Base-by-base conservation (phyloP, 2,329 filamentous ascomycete genomes). In the Beauveria medogensis region DNA sequence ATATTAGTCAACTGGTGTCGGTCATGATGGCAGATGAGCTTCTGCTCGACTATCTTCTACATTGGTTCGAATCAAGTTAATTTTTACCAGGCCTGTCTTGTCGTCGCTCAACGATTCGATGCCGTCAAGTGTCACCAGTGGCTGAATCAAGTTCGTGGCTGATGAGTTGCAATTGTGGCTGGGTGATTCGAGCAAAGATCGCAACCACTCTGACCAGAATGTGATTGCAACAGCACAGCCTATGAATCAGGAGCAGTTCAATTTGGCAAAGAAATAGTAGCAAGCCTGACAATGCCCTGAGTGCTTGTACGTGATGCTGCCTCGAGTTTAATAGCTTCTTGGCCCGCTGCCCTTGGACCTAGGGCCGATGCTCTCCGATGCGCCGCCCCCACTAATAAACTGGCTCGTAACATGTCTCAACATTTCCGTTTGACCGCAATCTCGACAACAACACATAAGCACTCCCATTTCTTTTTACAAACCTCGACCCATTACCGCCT, bases 301-400 rank as follows among this genome's bases (percentile, higher is more conserved):
- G 37, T 43, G 16, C 51, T 55, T 28, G 16, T 43, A 55, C 37
- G 40, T 43, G 43, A 55, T 6, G n/a, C 50, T 24, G n/a, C 50
- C 30, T 34, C 14, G 30, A 4, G 4, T 34, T 14, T 14, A 1
- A 8, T 18, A 37, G 50, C 30, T 40, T 52, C 37, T 52, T 52
- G 50, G 30, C 9, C 34, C 6, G 48, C 28, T 51, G 47, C 28
- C 47, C 5, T 30, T 16, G 14, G n/a, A 8, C 22, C 44, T 51
- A 52, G 37, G 37, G 28, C 47, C 47, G 55, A 37, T 44, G 54
- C 34, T 51, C 46, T 51, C 47, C n/a, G 37, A 59, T 59, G 47
- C 22, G 37, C 22, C 56, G 56, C 47, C 47, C 47, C 56, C 55
- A 57, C 55, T 57, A 48, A 57, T 57, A 57, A 57, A 40, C 55